A percentile compares a stretch with the other conserved stretches of the same genome.
Evolutionary conservation across 441 rosid genomes (phyloP).

Genomic region (Euphorbia schlechtendalii): DNA sequence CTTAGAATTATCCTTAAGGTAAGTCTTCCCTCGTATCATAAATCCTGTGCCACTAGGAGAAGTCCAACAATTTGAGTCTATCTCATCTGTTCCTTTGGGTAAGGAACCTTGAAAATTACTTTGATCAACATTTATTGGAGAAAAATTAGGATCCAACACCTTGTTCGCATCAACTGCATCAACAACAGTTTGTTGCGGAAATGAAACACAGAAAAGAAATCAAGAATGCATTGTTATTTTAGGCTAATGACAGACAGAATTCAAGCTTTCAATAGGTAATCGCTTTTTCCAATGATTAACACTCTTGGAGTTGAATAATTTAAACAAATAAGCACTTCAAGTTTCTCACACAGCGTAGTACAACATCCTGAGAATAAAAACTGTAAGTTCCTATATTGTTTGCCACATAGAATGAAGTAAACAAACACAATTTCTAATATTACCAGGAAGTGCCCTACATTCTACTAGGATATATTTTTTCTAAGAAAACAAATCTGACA

Average conservation of each 20-base stretch:
- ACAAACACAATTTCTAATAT: no score
- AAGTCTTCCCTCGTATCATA: conserved; percentile 93
- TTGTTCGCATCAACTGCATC: conserved; percentile 54
- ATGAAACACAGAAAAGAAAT: neutral
- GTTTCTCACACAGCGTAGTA: neutral
- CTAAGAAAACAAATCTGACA: neutral
- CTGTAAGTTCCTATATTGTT: neutral
- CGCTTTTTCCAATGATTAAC: neutral
- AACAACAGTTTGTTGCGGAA: conserved; percentile 8
- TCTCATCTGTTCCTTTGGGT: conserved; percentile 51
- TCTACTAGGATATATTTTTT: neutral
- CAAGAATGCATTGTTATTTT: neutral
- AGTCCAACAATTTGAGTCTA: conserved; percentile 84
- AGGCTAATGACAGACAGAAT: neutral
- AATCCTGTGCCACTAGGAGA: conserved; percentile 87
- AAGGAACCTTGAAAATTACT: conserved; percentile 61
- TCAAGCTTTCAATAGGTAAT: neutral
- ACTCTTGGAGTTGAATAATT: neutral
- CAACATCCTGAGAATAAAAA: neutral
- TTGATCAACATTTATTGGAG: conserved; percentile 48
- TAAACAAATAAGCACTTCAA: neutral
- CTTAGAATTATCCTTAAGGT: conserved; percentile 80
- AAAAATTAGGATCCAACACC: conserved; percentile 53
- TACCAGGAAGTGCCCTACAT: no score
- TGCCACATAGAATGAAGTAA: neutral